Conservation (phyloP, 768 basidiomycete species). For the Pholiota molesta region DNA sequence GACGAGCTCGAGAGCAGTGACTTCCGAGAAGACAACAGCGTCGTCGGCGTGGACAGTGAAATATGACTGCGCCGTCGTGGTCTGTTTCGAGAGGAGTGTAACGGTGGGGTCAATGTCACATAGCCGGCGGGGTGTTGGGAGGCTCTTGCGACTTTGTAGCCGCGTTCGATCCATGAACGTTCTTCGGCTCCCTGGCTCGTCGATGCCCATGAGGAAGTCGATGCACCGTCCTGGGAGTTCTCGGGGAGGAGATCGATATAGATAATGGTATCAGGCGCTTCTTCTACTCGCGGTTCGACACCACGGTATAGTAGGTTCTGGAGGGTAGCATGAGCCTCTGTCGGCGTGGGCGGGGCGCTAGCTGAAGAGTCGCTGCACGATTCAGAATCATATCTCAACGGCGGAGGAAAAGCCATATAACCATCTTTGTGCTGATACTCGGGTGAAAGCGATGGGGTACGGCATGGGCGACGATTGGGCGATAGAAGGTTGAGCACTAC, state of each 20-base stretch:
- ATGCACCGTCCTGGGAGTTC: constrained; percentile 11
- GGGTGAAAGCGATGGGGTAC: constrained; percentile 32
- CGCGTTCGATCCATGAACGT: constrained; percentile 27
- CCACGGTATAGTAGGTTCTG: constrained; percentile 34
- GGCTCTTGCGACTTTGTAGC: constrained; percentile 36
- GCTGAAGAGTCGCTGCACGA: constrained; percentile 43
- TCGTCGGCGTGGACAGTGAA: constrained; percentile 58
- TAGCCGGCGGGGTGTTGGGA: constrained; percentile 54
- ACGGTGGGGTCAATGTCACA: constrained; percentile 67
- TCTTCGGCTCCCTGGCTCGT: constrained; percentile 20
- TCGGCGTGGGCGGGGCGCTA: constrained; percentile 42
- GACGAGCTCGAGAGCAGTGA: constrained; percentile 34
- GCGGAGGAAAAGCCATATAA: constrained; percentile 24
- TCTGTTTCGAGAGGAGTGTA: constrained; percentile 55
- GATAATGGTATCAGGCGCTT: constrained; percentile 37
- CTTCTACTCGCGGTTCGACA: constrained; percentile 30
- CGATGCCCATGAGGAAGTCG: constrained; percentile 18
- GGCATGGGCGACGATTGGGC: constrained; percentile 34
- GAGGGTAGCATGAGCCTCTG: constrained; percentile 36
- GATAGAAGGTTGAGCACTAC: constrained; percentile 51
- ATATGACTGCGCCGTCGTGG: constrained; percentile 52
- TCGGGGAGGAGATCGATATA: constrained; percentile 51
- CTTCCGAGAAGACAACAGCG: constrained; percentile 54
- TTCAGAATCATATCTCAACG: constrained; percentile 36
- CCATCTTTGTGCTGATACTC: constrained; percentile 27